Conservation (phyloP, 768 basidiomycete genomes). For the Obba rivulosa region DNA sequence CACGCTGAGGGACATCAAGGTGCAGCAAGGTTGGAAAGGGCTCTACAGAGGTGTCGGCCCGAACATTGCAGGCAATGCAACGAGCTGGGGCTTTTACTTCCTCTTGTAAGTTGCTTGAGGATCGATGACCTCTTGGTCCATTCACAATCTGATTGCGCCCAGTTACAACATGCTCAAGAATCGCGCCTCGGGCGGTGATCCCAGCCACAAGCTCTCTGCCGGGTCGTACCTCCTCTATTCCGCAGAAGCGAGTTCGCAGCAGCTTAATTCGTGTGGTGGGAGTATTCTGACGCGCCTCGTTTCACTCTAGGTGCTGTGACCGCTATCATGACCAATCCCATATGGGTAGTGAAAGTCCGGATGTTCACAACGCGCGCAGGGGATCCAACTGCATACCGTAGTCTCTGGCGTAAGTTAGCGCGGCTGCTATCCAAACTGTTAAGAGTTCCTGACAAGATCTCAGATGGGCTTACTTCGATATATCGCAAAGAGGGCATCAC, state of each 20-base stretch:
- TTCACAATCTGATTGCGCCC: not conserved
- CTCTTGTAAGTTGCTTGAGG: conserved; percentile 66
- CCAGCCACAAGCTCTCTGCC: conserved; percentile 63
- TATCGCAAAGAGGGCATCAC: conserved; percentile 65
- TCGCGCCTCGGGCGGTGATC: conserved; percentile 62
- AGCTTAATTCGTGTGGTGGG: conserved; percentile 11
- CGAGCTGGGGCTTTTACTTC: conserved; percentile 98
- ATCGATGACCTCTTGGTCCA: not conserved
- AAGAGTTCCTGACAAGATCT: not conserved
- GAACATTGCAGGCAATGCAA: conserved; percentile 92
- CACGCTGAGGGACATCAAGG: conserved; percentile 68
- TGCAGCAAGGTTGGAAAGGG: conserved; percentile 72
- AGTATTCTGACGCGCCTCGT: conserved; percentile 6
- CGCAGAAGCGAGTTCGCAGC: conserved; percentile 90
- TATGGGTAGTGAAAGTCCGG: conserved; percentile 96
- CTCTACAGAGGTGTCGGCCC: conserved; percentile 87
- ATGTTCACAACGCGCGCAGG: conserved; percentile 82
- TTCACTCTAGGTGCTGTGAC: conserved; percentile 73
- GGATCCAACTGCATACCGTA: conserved; percentile 70
- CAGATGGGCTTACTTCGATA: conserved; percentile 73
- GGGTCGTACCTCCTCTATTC: conserved; percentile 82
- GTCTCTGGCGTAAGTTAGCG: conserved; percentile 60
- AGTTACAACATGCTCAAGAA: conserved; percentile 96
- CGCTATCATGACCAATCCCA: conserved; percentile 91
- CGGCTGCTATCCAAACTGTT: not conserved